Base-by-base conservation (phyloP, 805 yeast genomes). In the Blastobotrys chiropterorum region DNA sequence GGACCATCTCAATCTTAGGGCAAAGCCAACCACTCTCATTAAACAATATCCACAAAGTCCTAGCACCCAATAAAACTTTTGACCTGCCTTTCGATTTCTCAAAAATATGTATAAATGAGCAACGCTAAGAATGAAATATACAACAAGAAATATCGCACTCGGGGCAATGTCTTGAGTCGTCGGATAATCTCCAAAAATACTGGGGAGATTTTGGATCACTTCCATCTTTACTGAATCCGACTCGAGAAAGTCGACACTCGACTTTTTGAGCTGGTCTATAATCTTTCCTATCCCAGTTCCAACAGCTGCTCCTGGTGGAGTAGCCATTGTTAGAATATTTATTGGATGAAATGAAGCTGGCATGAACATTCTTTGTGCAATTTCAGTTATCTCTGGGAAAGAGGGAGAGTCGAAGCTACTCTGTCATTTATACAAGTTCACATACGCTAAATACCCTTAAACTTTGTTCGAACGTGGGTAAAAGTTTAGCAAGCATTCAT, bases 181-280 rank as follows among this genome's bases (percentile, higher is more conserved):
- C 2, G 89, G 87, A 60, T 83, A 85, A 5, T 79, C 79, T 7
- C 90, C 90, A 67, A 83, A 83, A 13, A 64, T 42, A 7, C 64
- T 67, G 2, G 67, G 67, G 42, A 82, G 38, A 15, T 48, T 17
- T 16, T 43, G 13, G 14, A 43, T 19, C 5, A 43, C 39, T n/a
- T 11, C 11, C 34, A 26, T 26, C 11, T 26, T 26, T 6, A 11
- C 34, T 6, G 5, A 5, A 6, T 26, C 11, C 34, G 34, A 26
- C 34, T 26, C 34, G 5, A 11, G 11, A 26, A 6, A 6, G 11
- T 26, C 34, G 5, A 26, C 11, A 6, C 34, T 11, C 5, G 5
- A 6, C 11, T 26, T 11, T 26, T 26, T 26, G 34, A 26, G 34
- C 34, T 26, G 34, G 34, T 26, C 11, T 11, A 26, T 26, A 6